Base-by-base conservation (phyloP, 129 eudicot species). In the Scalesia atractyloides region DNA sequence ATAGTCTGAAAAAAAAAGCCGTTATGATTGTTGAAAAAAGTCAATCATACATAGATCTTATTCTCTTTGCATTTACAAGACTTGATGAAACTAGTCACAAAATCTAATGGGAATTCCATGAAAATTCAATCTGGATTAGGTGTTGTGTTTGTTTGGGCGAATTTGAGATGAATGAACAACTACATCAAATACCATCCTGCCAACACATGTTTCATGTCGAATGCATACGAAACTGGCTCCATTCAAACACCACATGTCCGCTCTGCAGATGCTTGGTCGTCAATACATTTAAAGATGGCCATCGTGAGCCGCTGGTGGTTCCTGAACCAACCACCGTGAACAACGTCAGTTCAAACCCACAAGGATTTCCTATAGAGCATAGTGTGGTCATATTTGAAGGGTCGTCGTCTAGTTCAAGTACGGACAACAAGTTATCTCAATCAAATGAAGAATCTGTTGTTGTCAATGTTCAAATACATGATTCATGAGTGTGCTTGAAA, bases 101-200 rank as follows among this genome's bases (percentile, higher is more conserved):
- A 71, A 16, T 51, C 47, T 79, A 53, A 80, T 18, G 49, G 34
- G 37, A 67, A 59, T 36, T 73, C 3, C 19, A 62, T 69, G 71
- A 51, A 69, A 52, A 9, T 69, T 75, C 15, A 49, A 46, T 41
- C 0, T 63, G 41, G 70, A 5, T 50, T 15, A 85, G 96, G 84
- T 89, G 91, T 62, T 89, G 96, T 77, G 89, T 89, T 67, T 89
- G 96, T 71, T 70, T 89, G 72, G 96, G 91, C 17, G 92, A 86
- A 76, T 89, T 86, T n/a, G 81, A 84, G 78, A 41, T 77, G 72
- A 76, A 86, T 41, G 96, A 86, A 34, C 86, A 89, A 79, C 61
- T 89, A 68, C 77, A 79, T 52, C 86, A 81, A 66, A 79, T 86
- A 43, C 80, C 91, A 68, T 75, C 81, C 16, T 86, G 92, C 83